These are phyloP conservation scores for Sinapis alba DNA, from an alignment of 441 rosid species.

Conservation along the genomic window DNA sequence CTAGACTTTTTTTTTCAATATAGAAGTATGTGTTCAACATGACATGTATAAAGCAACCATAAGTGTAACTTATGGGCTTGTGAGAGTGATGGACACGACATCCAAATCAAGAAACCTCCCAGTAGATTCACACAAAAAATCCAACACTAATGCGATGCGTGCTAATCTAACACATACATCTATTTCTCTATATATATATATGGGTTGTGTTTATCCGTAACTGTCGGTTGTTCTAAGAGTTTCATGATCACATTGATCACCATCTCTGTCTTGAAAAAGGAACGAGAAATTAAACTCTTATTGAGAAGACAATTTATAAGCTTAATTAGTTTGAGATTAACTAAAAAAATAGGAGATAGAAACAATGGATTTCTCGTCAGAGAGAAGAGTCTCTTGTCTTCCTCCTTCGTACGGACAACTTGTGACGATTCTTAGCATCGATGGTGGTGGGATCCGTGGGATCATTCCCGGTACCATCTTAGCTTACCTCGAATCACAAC, in stretches of 20 bases:
- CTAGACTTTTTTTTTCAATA: neutral
- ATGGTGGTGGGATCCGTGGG: conserved; percentile 2
- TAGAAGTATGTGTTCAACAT: neutral
- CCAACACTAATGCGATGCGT: neutral
- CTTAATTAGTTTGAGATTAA: neutral
- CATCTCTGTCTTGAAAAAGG: neutral
- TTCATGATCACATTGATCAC: neutral
- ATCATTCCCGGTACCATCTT: neutral
- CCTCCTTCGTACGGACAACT: neutral
- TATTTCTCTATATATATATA: neutral
- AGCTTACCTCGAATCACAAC: neutral
- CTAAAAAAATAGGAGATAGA: neutral
- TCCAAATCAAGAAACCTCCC: neutral
- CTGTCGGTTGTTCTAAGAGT: neutral
- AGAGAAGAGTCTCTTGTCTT: neutral
- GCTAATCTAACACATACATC: neutral
- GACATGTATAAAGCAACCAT: neutral
- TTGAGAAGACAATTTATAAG: neutral
- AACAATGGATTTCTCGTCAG: neutral
- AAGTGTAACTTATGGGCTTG: neutral
- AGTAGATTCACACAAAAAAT: neutral
- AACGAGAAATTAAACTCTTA: neutral
- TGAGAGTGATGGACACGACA: neutral
- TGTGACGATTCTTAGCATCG: neutral
- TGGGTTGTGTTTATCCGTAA: neutral